These are phyloP conservation scores for Dorcoceras hygrometricum DNA, from an alignment of 257 asterid species.

Conservation along the genomic window DNA sequence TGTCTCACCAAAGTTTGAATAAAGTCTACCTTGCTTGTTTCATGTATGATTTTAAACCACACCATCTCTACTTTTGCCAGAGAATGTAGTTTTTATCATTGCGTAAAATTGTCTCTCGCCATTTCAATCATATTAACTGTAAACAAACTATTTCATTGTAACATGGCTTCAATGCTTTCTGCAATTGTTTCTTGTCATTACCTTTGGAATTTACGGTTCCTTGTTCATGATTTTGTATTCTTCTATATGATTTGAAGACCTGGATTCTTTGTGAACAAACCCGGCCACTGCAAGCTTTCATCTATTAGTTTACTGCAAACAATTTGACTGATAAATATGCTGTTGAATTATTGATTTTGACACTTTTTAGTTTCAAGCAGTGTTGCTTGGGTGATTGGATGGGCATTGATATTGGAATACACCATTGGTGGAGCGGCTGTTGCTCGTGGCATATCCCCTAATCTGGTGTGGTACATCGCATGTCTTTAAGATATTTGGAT, in stretches of 20 bases:
- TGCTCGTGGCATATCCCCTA: slow-evolving; percentile 98
- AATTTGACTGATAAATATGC: background rate
- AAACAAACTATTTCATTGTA: background rate
- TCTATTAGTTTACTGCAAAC: background rate
- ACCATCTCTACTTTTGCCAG: slow-evolving; percentile 3
- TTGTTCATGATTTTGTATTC: background rate
- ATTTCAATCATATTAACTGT: background rate
- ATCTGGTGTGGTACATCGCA: slow-evolving; percentile 52
- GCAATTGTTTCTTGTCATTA: background rate
- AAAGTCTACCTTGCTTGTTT: background rate
- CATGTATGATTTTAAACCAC: slow-evolving; percentile 6
- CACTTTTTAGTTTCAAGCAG: slow-evolving; percentile 39
- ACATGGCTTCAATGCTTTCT: background rate
- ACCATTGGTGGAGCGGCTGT: slow-evolving; percentile 98
- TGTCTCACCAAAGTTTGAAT: slow-evolving; percentile 8
- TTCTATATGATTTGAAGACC: background rate
- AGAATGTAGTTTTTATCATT: background rate
- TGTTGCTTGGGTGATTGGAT: slow-evolving; percentile 95
- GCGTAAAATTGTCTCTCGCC: background rate
- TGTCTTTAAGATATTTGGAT: background rate
- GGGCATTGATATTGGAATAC: slow-evolving; percentile 94
- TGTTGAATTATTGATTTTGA: slow-evolving; percentile 16
- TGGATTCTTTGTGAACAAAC: slow-evolving; percentile 10
- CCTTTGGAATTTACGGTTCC: background rate
- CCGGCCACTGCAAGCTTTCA: background rate